Evolutionary conservation across 2,329 filamentous ascomycete genomes (phyloP), one percentile per base, ranked within the genome.

Genomic region (Drechslerella coelobrocha): DNA sequence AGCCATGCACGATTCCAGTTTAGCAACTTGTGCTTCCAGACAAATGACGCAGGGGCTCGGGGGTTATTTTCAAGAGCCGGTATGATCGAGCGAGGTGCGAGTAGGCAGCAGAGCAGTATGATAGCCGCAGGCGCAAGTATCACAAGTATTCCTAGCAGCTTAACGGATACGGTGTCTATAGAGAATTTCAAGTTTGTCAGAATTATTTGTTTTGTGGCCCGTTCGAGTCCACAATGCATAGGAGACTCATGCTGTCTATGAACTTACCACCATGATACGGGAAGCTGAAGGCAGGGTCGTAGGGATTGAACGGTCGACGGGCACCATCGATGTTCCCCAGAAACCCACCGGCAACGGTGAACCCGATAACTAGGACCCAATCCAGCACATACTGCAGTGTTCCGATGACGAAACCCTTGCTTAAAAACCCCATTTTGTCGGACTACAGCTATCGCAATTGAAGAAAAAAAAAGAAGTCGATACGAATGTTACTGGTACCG

Each of bases 1-100:
- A 96, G 86, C 86, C 89, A 91, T 66, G 90, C 92, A 1, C 86
- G 87, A 77, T 97, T 91, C 78, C 90, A 87, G 78, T 97, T 92
- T 92, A 93, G 97, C 0, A 96, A 78, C 80, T 94, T 96, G 73
- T 90, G 85, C 77, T 85, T 86, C 87, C 90, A 92, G 47, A 92
- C 82, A 59, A 90, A 79, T 2, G 83, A 79, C 73, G 83, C 83
- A 1, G 89, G 86, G 0, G 88, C 59, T 9, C 56, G 31, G 2
- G 55, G 55, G 43, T 66, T 39, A 34, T 61, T 52, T 17, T 41
- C 60, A 14, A 72, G 55, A 17, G 61, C 61, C 29, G 68, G 61
- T 29, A 72, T 23, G 23, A 61, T 61, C n/a, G 59, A 59, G 27
- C 59, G 52, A 27, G 66, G 66, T n/a, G 23, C 53, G 23, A 62